Evolutionary conservation across 495 filamentous ascomycete species (phyloP), one percentile per base, ranked within the genome.

Genomic region (Xylaria curta): DNA sequence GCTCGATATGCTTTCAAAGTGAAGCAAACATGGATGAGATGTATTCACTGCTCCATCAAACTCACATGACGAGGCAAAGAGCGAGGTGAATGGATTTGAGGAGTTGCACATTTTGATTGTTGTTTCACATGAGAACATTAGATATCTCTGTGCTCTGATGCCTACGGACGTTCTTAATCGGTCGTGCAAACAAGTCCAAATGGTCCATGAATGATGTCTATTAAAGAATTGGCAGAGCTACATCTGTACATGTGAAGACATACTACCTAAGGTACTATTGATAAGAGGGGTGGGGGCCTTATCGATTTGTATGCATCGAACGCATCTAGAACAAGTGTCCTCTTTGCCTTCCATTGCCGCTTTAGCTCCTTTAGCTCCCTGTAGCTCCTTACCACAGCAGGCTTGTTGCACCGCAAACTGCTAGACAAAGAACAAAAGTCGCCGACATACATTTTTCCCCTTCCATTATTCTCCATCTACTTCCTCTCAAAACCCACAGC

Each of bases 261-360:
- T 36, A 4, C 3, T 2, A 36, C 2, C 2, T 36, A 44, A 19
- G 13, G n/a, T n/a, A n/a, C n/a, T 26, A 26, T 3, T 13, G 49
- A 40, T 42, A 42, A 42, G 59, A 42, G 4, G 9, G 15, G 42
- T 44, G 21, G 62, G 38, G 26, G 38, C 38, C 38, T 12, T 42
- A 42, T 65, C 13, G 7, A 21, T 46, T 2, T 15, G 38, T 46
- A 69, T 69, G 53, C 66, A 59, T 47, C 51, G 66, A 69, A 60
- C 24, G 49, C 66, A 21, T 69, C 66, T 69, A 56, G 68, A 70
- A 70, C 68, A 70, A 70, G 68, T 70, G 68, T 70, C 68, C 68
- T 70, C 28, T 70, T 15, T 33, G n/a, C 15, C 6, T 4, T 38
- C 36, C 36, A 8, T 38, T 38, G 36, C 36, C 6, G 36, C 36